Percentiles rank a stretch among this genome's conserved stretches.
phyloP scores from a whole-genome alignment of 1,139 yeast genomes.

The Saccharomyces hybrid region DNA sequence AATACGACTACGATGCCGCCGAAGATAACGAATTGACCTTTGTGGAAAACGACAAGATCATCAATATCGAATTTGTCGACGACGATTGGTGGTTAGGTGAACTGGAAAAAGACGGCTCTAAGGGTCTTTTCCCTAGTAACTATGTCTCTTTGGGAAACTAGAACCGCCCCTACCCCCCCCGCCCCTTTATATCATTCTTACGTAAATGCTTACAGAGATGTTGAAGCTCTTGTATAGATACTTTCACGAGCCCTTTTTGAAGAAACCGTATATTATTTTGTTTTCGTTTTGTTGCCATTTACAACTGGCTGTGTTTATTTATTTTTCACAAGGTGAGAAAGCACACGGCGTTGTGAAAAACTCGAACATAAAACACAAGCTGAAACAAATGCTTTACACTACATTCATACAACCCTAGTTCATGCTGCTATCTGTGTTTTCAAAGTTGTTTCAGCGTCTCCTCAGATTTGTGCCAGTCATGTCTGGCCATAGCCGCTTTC shows the following conservation, averaged over 20 bases:
- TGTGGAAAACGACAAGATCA: constrained; percentile 71
- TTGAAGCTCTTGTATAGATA: neutral
- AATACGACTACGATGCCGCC: constrained; percentile 78
- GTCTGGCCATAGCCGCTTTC: neutral
- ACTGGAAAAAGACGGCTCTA: constrained; percentile 51
- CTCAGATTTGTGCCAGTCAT: neutral
- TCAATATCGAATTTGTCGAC: constrained; percentile 79
- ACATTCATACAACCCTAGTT: neutral
- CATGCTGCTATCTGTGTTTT: neutral
- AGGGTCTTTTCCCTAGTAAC: constrained; percentile 86
- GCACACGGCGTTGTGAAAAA: neutral
- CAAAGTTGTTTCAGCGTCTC: neutral
- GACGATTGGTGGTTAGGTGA: constrained; percentile 98
- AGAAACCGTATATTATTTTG: neutral
- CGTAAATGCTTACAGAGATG: neutral
- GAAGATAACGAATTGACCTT: constrained; percentile 86
- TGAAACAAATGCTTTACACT: neutral
- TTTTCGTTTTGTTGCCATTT: neutral
- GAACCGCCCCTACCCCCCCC: neutral
- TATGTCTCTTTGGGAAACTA: constrained; percentile 50
- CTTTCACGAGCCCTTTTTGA: neutral
- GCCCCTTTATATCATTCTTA: neutral
- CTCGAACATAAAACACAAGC: neutral
- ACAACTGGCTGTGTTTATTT: neutral
- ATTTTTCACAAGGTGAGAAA: neutral